A percentile compares a stretch with the other conserved stretches of the same genome.
Evolutionary conservation across 108 stramenopile species (phyloP).

Genomic region (Cylindrotheca closterium): DNA sequence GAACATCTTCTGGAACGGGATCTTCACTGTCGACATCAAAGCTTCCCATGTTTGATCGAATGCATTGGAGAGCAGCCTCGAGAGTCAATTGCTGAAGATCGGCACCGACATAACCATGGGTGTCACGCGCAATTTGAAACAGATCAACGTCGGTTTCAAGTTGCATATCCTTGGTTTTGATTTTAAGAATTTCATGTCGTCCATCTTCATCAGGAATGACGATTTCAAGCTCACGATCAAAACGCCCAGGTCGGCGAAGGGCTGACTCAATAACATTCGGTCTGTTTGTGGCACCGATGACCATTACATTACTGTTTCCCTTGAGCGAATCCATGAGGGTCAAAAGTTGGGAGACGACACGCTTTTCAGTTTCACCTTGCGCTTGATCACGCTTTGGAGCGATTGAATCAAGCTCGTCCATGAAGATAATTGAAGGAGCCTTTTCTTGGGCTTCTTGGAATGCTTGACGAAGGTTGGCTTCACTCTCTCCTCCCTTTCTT

Average conservation of each 20-base stretch:
- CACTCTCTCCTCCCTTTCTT: slow-evolving; percentile 94
- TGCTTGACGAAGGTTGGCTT: slow-evolving; percentile 94
- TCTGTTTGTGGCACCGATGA: slow-evolving; percentile 97
- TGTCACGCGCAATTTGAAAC: slow-evolving; percentile 89
- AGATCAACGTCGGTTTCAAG: slow-evolving; percentile 82
- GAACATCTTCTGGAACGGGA: slow-evolving; percentile 66
- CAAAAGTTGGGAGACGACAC: slow-evolving; percentile 96
- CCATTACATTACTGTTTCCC: slow-evolving; percentile 92
- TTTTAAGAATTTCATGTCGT: slow-evolving; percentile 92
- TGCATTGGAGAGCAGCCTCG: slow-evolving; percentile 95
- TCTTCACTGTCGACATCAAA: slow-evolving; percentile 88
- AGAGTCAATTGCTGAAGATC: slow-evolving; percentile 96
- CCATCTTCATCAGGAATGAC: slow-evolving; percentile 99
- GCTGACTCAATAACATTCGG: slow-evolving; percentile 97
- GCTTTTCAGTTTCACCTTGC: slow-evolving; percentile 92
- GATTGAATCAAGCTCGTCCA: slow-evolving; percentile 98
- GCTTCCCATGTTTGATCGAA: slow-evolving; percentile 84
- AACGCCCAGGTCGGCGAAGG: slow-evolving; percentile 94
- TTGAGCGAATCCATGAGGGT: slow-evolving; percentile 98
- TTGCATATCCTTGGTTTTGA: slow-evolving; percentile 96
- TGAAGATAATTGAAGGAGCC: slow-evolving; percentile 95
- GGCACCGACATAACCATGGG: slow-evolving; percentile 98
- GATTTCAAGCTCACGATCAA: slow-evolving; percentile 98
- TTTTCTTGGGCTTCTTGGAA: slow-evolving; percentile 93
- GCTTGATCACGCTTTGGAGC: slow-evolving; percentile 98